Base-by-base conservation (phyloP, 2,329 filamentous ascomycete genomes). In the Colletotrichum sp. region DNA sequence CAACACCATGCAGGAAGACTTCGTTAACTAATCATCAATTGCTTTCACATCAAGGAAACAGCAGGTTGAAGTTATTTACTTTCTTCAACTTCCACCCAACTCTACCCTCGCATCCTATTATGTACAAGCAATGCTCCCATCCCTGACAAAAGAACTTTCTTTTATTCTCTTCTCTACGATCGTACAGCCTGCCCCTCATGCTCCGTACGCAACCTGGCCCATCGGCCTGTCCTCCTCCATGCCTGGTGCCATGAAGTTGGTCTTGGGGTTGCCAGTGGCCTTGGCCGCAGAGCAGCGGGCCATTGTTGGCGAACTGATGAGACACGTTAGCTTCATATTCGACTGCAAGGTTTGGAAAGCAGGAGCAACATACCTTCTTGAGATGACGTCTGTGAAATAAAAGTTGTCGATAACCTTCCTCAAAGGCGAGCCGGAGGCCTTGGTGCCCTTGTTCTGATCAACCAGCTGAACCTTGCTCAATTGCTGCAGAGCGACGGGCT, bases 381-480 rank as follows among this genome's bases (percentile, higher is more conserved):
- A 98, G 86, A 99, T 98, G 75, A 94, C 93, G 87, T 99, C 96
- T 85, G 97, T 99, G 87, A 99, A 98, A 89, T 96, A 99, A 86
- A 99, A 99, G 89, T 99, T 95, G 82, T 98, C 93, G 81, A 99
- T 95, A 73, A 94, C 92, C 87, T 95, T 95, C 89, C 93, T 95
- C 82, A 99, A 90, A 34, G 95, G 92, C 80, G 90, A 87, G n/a
- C 92, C 93, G 55, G 89, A 94, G n/a, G 90, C 82, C 86, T 95
- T 94, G 67, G 92, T 87, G 64, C 95, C 96, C 92, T 97, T 98
- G 90, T 99, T 99, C 87, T 98, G 95, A 83, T 99, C 97, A 69
- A 98, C 95, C 74, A 99, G 90, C 87, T 99, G 96, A 74, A 98
- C 94, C 90, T 96, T 98, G 91, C 95, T 96, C 81, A 99, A 88